Base-by-base conservation (phyloP, 202 grass and related monocot genomes). In the Bolboschoenoplectus hybrid region DNA sequence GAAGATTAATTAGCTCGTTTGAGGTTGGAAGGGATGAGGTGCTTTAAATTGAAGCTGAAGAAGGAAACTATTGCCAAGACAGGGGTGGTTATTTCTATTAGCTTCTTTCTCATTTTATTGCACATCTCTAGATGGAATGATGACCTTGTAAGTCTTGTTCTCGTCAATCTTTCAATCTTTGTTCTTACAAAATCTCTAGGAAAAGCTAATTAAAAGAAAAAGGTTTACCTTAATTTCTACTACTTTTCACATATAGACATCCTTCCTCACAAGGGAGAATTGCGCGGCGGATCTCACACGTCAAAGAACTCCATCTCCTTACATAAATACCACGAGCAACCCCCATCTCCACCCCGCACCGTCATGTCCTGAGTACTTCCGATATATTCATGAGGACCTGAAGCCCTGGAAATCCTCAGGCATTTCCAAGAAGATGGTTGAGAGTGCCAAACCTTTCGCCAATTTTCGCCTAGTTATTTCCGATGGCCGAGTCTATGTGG, bases 321-420 rank as follows among this genome's bases (percentile, higher is more conserved):
- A 50, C 49, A 44, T 44, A 53, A 76, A 32, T 50, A n/a, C 17
- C n/a, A 26, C 17, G 10, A 76, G 10, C 19, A 50, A 76, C 1
- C 6, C 72, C 17, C 50, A 14, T 70, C 69, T 41, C 8, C 6
- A 56, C 57, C 32, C 66, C 11, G 14, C 43, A n/a, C 61, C 63
- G 13, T 56, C 62, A 8, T 87, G 85, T 68, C 85, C 85, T 5
- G 43, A 58, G 64, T 87, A 60, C 85, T 87, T 87, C 45, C 76
- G 50, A 16, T 87, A 69, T 50, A 73, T 87, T 67, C 63, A 87
- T 1, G 85, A 87, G 36, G 76, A 87, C 75, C 57, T 82, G 34
- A 66, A 32, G 38, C 85, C 85, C 16, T 87, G 85, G 85, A 87
- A 87, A 58, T 81, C 64, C 3, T 55, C 58, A 1, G 76, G 85